phyloP scores from a whole-genome alignment of 768 basidiomycete species.

The Arthromyces matolae region DNA sequence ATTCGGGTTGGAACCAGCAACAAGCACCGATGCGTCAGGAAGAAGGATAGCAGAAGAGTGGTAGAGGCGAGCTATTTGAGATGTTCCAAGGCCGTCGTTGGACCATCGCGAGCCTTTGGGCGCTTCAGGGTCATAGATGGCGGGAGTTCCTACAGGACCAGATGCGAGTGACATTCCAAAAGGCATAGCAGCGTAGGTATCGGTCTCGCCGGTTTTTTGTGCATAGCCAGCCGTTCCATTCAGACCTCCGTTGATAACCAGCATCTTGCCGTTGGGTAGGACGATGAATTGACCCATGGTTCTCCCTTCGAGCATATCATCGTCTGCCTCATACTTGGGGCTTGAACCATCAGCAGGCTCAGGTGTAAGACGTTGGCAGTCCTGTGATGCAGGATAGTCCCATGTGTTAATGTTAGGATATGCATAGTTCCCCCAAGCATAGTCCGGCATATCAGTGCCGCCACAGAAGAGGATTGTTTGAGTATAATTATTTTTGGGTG shows the following conservation, averaged over 20 bases:
- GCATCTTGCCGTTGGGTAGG: conserved; percentile 70
- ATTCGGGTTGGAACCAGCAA: conserved; percentile 93
- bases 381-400: conserved; percentile 61
- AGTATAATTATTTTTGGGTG: conserved; percentile 80
- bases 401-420: conserved; percentile 71
- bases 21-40: conserved; percentile 78
- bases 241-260: conserved; percentile 75
- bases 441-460: conserved; percentile 72
- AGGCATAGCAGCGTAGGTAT: conserved; percentile 48
- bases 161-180: conserved; percentile 60
- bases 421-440: conserved; percentile 72
- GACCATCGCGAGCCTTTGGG: conserved; percentile 63
- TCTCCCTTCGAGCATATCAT: conserved; percentile 67
- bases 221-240: conserved; percentile 83
- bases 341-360: conserved; percentile 68
- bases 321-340: conserved; percentile 63
- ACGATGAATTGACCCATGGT: conserved; percentile 92
- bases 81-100: conserved; percentile 47
- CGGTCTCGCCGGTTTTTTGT: conserved; percentile 38
- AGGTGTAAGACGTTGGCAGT: conserved; percentile 83
- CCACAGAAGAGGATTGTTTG: conserved; percentile 90
- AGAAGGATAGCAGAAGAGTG: conserved; percentile 78
- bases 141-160: conserved; percentile 60
- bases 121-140: conserved; percentile 64
- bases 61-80: conserved; percentile 67